Base-by-base conservation (phyloP, 1,284 basidiomycete genomes). In the Omphalotus olearius region DNA sequence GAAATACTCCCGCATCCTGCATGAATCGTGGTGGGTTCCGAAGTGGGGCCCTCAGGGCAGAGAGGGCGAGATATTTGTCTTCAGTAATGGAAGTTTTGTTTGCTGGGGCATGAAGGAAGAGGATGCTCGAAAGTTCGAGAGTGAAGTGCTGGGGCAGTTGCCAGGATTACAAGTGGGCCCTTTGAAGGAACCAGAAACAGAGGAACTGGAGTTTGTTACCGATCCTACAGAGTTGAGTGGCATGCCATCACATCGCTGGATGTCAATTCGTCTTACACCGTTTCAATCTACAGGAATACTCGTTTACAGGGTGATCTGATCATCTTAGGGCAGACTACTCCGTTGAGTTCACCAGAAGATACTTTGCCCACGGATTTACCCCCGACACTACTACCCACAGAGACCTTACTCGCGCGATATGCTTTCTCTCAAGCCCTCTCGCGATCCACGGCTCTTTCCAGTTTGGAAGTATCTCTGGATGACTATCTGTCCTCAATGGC, bases 381-480 rank as follows among this genome's bases (percentile, higher is more conserved):
- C 1, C 66, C 76, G 1, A 77, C 79, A 60, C 67, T 67, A 0
- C 69, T 86, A 39, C 85, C 86, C 1, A 63, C 66, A 37, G 77
- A 83, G 40, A 88, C 88, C 0, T 72, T 94, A 1, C 74, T 93
- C 1, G 89, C 86, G 1, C 85, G 93, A 28, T 96, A 95, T 64
- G 86, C 93, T 2, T 91, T 88, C 66, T 93, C 91, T 0, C 89
- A 95, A 61, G 91, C 92, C 0, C 78, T 96, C 10, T 88, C 92
- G 0, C 81, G 92, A 11, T 93, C 91, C 0, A 93, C 91, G 0
- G 81, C 91, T 0, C 76, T 96, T 0, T 88, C 91, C 0, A 88
- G 83, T 0, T 72, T 96, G 18, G 93, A 96, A 68, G 80, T 83
- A 9, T 84, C 88, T 1, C 71, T 96, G 16, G 91, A 94, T 52